Evolutionary conservation across 495 filamentous ascomycete species (phyloP), one percentile per base, ranked within the genome.

Genomic region (Penicillium manginii): DNA sequence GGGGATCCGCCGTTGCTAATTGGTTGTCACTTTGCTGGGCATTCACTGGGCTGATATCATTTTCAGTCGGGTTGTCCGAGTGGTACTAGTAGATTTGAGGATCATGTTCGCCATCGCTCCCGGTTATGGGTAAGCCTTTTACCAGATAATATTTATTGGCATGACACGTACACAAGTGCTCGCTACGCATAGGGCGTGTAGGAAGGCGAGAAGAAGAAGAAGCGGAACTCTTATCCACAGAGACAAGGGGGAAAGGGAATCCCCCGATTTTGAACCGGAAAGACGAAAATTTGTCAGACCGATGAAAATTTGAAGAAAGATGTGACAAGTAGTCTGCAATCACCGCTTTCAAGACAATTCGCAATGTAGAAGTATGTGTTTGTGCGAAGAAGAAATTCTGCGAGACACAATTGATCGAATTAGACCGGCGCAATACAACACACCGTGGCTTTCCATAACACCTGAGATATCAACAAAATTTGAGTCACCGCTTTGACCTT

Each of bases 11-110:
- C 9, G 9, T 29, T 29, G 5, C 26, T 29, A 29, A 29, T 37
- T 37, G 35, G 35, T 37, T 5, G 35, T 3, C 9, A n/a, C 4
- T 37, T 37, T 37, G 0, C 35, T 12, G 35, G 12, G 35, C 40
- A 45, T 45, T 22, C 7, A 11, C 40, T 45, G n/a, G 40, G 40
- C 40, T 17, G 15, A 45, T 12, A 47, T 47, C 45, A 47, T 47
- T 15, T 15, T 9, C 45, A 26, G 18, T 26, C 45, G 45, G 45
- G 10, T 5, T 4, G 1, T 47, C 45, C 45, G 45, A 26, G 10
- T 47, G 45, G 45, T n/a, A n/a, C n/a, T n/a, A n/a, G n/a, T 22
- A 47, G 45, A 45, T n/a, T 45, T 45, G 21, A 47, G 21, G 1
- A 47, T 47, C 3, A 43, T 19, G 19, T 43, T 19, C 17, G 17